phyloP scores from a whole-genome alignment of 768 basidiomycete species.

The Podaxis mareebaensis region DNA sequence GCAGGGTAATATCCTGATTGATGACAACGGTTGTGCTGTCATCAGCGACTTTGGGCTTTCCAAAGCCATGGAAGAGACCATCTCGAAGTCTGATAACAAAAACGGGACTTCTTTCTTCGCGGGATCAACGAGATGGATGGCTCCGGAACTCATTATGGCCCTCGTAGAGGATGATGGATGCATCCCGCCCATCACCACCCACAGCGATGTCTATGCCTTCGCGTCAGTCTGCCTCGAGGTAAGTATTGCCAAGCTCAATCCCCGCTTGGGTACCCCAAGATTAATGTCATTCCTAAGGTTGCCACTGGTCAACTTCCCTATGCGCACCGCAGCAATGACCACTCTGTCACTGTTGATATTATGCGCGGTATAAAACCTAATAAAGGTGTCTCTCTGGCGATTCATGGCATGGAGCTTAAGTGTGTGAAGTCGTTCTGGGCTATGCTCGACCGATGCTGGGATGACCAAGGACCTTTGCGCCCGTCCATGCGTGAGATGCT shows the following conservation, averaged over 20 bases:
- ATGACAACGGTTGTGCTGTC: conserved; percentile 49
- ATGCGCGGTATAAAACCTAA: conserved; percentile 51
- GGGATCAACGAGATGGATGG: conserved; percentile 55
- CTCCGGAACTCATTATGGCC: conserved; percentile 55
- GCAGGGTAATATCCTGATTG: conserved; percentile 59
- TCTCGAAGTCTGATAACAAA: conserved; percentile 37
- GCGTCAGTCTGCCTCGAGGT: conserved; percentile 63
- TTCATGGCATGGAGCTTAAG: conserved; percentile 26
- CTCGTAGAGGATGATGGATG: conserved; percentile 47
- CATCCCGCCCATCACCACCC: conserved; percentile 46
- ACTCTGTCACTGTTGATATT: conserved; percentile 56
- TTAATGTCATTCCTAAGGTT: conserved; percentile 32
- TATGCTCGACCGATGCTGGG: conserved; percentile 49
- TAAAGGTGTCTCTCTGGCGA: conserved; percentile 31
- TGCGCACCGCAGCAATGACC: conserved; percentile 53
- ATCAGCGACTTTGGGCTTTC: conserved; percentile 67
- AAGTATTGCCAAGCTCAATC: conserved; percentile 3
- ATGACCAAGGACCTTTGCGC: conserved; percentile 32
- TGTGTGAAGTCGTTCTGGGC: conserved; percentile 39
- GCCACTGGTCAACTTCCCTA: conserved; percentile 54
- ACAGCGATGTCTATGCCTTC: conserved; percentile 63
- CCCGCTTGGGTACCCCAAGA: neutral
- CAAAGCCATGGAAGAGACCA: conserved; percentile 51
- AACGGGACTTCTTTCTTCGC: conserved; percentile 44
- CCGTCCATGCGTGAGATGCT: conserved; percentile 45